phyloP scores from a whole-genome alignment of 768 basidiomycete genomes.

The Rhodocollybia butyracea region DNA sequence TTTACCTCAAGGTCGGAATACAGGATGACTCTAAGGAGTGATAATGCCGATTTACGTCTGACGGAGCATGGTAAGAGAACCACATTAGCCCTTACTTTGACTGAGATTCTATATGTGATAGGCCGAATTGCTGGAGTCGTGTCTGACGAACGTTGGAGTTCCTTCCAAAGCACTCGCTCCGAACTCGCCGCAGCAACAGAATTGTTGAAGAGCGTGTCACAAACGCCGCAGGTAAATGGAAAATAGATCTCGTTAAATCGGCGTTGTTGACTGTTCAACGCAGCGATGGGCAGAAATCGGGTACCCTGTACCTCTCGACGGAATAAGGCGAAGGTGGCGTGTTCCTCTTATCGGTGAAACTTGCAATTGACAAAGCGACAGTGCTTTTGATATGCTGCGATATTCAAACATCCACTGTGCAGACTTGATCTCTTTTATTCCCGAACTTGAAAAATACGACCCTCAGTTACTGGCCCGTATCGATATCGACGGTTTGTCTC shows the following conservation, averaged over 20 bases:
- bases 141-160: constrained; percentile 41
- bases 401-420: constrained; percentile 49
- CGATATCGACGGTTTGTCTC: constrained; percentile 61
- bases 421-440: constrained; percentile 41
- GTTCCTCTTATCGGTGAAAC: neutral
- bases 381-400: constrained; percentile 73
- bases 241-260: neutral
- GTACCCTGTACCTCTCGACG: constrained; percentile 43
- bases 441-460: constrained; percentile 48
- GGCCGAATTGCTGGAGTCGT: constrained; percentile 42
- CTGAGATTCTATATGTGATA: constrained; percentile 14
- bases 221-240: constrained; percentile 41
- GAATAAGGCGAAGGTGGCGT: constrained; percentile 36
- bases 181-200: constrained; percentile 33
- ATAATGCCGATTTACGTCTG: constrained; percentile 84
- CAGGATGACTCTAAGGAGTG: constrained; percentile 81
- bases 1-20: constrained; percentile 92
- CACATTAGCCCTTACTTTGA: neutral
- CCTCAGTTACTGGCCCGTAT: constrained; percentile 55
- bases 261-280: neutral
- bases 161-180: constrained; percentile 29
- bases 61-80: constrained; percentile 63
- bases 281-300: constrained; percentile 40
- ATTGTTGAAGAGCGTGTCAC: constrained; percentile 29
- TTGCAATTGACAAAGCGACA: constrained; percentile 24